Conservation (phyloP, 495 filamentous ascomycete genomes). For the Annulohypoxylon nitens region DNA sequence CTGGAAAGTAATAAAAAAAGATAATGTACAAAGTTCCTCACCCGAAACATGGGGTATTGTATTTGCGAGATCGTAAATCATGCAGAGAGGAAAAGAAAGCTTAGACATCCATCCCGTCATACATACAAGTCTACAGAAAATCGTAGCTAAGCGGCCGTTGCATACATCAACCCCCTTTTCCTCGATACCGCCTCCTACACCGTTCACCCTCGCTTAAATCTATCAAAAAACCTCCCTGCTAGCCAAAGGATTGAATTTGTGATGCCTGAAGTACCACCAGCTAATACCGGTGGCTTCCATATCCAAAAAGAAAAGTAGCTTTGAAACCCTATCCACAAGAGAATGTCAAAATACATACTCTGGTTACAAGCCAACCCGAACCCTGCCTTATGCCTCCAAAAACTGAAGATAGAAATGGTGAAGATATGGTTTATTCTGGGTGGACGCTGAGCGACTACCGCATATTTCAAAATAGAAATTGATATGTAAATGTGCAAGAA, state of each 20-base stretch:
- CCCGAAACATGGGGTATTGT: constrained; percentile 33
- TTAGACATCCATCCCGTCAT: constrained; percentile 33
- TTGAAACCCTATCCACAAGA: background rate
- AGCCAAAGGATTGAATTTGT: background rate
- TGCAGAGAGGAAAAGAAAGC: constrained; percentile 30
- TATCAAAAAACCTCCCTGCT: constrained; percentile 13
- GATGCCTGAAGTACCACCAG: constrained; percentile 11
- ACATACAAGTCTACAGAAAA: constrained; percentile 25
- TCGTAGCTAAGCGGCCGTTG: constrained; percentile 45
- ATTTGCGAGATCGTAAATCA: constrained; percentile 43
- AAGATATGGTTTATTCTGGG: constrained; percentile 18
- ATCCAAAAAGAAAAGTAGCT: background rate
- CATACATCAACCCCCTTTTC: constrained; percentile 27
- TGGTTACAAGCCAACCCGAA: constrained; percentile 14
- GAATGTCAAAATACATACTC: background rate
- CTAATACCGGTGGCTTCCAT: constrained; percentile 7
- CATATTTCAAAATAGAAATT: constrained; percentile 22
- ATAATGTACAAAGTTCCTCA: constrained; percentile 40
- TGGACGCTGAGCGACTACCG: constrained; percentile 3
- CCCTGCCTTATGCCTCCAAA: constrained; percentile 20
- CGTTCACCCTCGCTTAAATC: constrained; percentile 3
- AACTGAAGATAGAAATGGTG: constrained; percentile 23
- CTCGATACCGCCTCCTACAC: constrained; percentile 9
- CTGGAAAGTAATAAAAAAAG: constrained; percentile 8
- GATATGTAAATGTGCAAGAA: constrained; percentile 32